Percentiles rank a stretch among this genome's conserved stretches.
Evolutionary conservation across 768 basidiomycete species (phyloP).

Genomic region (Crepidotus variabilis): DNA sequence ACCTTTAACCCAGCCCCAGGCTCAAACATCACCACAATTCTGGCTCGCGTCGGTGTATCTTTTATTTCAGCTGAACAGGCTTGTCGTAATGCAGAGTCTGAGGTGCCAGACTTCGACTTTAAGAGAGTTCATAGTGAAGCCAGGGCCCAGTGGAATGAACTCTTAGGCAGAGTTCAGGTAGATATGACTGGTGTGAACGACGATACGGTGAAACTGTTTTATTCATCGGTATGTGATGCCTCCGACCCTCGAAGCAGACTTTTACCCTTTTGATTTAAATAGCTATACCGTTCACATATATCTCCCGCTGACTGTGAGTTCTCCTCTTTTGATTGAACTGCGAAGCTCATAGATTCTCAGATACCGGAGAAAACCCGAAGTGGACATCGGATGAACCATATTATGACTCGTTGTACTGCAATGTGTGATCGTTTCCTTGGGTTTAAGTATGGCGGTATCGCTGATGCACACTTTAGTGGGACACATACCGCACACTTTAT

Average conservation of each 20-base stretch:
- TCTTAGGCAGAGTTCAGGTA: conserved; percentile 52
- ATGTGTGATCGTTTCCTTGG: conserved; percentile 32
- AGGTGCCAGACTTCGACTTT: conserved; percentile 58
- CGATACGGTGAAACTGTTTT: conserved; percentile 53
- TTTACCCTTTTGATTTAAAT: not conserved
- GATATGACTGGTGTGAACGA: conserved; percentile 41
- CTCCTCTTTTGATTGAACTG: not conserved
- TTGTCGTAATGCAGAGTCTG: conserved; percentile 55
- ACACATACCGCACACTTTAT: conserved; percentile 60
- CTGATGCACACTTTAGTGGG: conserved; percentile 40
- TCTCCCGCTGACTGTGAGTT: conserved; percentile 49
- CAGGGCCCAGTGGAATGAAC: conserved; percentile 54
- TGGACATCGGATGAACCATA: conserved; percentile 67
- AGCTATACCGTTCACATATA: conserved; percentile 61
- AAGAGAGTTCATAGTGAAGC: conserved; percentile 39
- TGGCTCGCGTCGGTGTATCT: conserved; percentile 62
- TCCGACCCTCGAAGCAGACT: too few species aligned
- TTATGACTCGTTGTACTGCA: conserved; percentile 66
- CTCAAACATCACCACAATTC: conserved; percentile 25
- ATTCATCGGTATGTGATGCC: conserved; percentile 45
- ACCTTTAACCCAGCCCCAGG: conserved; percentile 43
- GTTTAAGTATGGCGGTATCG: not conserved
- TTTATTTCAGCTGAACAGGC: conserved; percentile 60
- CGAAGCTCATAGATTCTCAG: not conserved
- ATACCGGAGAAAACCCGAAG: conserved; percentile 60